Percentiles rank a stretch among this genome's conserved stretches.
Conservation (phyloP, 345 rosid genomes). For the Ceriops decandra region DNA sequence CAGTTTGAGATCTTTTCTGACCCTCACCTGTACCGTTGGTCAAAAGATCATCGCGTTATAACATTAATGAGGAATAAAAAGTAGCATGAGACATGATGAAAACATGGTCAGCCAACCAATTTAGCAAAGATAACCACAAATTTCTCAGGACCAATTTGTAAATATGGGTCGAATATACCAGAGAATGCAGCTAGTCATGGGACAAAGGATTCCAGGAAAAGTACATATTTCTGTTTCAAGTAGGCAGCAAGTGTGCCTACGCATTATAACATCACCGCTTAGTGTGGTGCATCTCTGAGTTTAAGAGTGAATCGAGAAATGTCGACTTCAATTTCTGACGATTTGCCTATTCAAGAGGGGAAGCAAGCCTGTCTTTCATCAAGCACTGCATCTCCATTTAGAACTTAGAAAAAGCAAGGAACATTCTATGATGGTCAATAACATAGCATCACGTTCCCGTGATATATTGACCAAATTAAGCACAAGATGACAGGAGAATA, state of each 20-base stretch:
- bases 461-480: too few species aligned
- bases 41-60: too few species aligned
- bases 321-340: not conserved
- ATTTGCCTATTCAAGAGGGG: not conserved
- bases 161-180: not conserved
- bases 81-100: too few species aligned
- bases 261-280: not conserved
- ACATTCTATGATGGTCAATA: not conserved
- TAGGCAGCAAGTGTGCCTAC: not conserved
- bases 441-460: too few species aligned
- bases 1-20: too few species aligned
- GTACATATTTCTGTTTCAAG: not conserved
- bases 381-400: not conserved
- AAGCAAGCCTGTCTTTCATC: conserved; percentile 1
- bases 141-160: not conserved
- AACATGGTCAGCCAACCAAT: not conserved
- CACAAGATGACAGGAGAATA: not conserved
- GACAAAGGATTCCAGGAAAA: not conserved
- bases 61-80: too few species aligned
- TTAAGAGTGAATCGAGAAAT: not conserved
- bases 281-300: not conserved
- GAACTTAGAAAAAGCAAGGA: not conserved
- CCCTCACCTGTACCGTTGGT: too few species aligned
- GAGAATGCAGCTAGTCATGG: too few species aligned
- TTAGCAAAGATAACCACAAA: not conserved